These are phyloP conservation scores for Megacollybia marginata DNA, from an alignment of 768 basidiomycete species.

Conservation along the genomic window DNA sequence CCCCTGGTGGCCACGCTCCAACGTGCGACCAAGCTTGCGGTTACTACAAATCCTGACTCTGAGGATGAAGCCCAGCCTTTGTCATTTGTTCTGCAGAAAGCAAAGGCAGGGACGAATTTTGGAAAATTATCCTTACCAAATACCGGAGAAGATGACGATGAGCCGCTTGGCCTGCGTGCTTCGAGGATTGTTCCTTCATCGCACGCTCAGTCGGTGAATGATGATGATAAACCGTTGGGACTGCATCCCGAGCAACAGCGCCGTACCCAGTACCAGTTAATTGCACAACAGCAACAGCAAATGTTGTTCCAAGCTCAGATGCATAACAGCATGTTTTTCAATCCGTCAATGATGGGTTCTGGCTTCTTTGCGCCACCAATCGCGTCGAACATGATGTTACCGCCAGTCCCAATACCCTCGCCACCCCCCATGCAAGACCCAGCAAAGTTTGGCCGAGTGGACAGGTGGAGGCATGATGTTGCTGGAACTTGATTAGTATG, in stretches of 20 bases:
- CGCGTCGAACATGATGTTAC: slow-evolving; percentile 32
- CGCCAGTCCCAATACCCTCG: slow-evolving; percentile 45
- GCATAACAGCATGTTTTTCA: slow-evolving; percentile 71
- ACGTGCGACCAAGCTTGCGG: slow-evolving; percentile 25
- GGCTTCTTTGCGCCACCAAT: slow-evolving; percentile 56
- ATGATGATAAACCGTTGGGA: slow-evolving; percentile 66
- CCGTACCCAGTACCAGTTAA: slow-evolving; percentile 57
- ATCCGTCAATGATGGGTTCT: slow-evolving; percentile 60
- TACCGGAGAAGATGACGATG: slow-evolving; percentile 47
- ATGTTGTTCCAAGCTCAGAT: slow-evolving; percentile 75
- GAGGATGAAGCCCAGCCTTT: slow-evolving; percentile 73
- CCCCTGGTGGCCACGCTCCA: slow-evolving; percentile 56
- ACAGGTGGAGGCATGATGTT: slow-evolving; percentile 77
- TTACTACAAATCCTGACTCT: slow-evolving; percentile 16
- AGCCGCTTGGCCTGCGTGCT: slow-evolving; percentile 64
- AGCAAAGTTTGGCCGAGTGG: slow-evolving; percentile 63
- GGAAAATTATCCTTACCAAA: slow-evolving; percentile 20
- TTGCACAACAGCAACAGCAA: slow-evolving; percentile 39
- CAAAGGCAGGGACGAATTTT: slow-evolving; percentile 34
- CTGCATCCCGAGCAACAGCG: slow-evolving; percentile 77
- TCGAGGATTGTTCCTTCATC: slow-evolving; percentile 36
- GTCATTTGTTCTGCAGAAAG: slow-evolving; percentile 46
- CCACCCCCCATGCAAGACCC: slow-evolving; percentile 61
- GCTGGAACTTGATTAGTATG: slow-evolving; percentile 21
- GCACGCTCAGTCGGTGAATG: slow-evolving; percentile 33